Conservation (phyloP, 2,329 filamentous ascomycete species). For the Fusarium verticillioides region DNA sequence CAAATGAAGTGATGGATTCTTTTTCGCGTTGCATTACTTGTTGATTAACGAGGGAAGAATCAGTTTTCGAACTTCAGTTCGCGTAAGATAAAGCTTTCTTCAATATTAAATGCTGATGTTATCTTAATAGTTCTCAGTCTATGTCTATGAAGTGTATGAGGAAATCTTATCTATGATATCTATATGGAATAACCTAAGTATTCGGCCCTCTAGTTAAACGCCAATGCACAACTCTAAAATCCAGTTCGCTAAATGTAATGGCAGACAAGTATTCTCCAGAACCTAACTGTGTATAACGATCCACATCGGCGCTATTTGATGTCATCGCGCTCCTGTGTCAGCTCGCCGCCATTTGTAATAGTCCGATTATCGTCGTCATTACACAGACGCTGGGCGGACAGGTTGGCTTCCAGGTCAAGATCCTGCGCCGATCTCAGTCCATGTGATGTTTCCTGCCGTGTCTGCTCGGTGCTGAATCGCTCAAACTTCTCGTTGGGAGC, state of each 20-base stretch:
- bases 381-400: not conserved
- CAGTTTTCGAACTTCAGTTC: not conserved
- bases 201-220: not conserved
- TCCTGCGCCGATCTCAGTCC: not conserved
- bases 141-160: not conserved
- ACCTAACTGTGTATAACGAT: too few species aligned
- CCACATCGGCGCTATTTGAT: not conserved
- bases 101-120: not conserved
- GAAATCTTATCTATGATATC: not conserved
- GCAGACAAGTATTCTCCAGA: not conserved
- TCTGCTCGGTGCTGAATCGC: not conserved
- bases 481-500: not conserved
- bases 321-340: not conserved
- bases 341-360: not conserved
- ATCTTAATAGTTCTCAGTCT: not conserved
- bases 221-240: not conserved
- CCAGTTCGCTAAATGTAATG: not conserved
- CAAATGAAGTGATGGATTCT: not conserved
- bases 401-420: not conserved
- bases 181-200: not conserved
- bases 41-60: too few species aligned
- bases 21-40: too few species aligned
- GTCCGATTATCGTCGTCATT: not conserved
- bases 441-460: not conserved
- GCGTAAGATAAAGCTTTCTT: not conserved